Evolutionary conservation across 1,139 yeast genomes (phyloP).

Genomic region (Kodamaea arcana): DNA sequence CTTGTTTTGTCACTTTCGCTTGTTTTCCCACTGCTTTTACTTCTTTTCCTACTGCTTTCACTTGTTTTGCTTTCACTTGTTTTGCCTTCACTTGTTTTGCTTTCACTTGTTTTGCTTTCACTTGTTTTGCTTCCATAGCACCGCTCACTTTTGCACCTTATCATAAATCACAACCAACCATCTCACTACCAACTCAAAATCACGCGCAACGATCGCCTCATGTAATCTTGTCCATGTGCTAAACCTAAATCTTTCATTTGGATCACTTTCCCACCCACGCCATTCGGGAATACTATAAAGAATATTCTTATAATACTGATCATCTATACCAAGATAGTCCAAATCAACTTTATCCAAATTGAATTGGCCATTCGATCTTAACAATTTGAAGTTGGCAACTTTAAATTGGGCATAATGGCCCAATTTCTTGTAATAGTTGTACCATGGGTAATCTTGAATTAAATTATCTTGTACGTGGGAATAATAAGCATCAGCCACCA

Average conservation of each 20-base stretch:
- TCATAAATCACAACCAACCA: conserved; percentile 29
- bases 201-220: conserved; percentile 19
- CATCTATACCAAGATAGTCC: conserved; percentile 16
- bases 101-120: too few relatives aligned
- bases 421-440: conserved; percentile 53
- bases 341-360: conserved; percentile 22
- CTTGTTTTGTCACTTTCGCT: too few relatives aligned
- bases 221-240: conserved; percentile 25
- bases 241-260: conserved; percentile 11
- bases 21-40: too few relatives aligned
- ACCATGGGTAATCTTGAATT: conserved; percentile 68
- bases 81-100: too few relatives aligned
- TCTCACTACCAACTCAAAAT: conserved; percentile 25
- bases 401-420: conserved; percentile 56
- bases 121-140: too few relatives aligned
- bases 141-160: too few relatives aligned
- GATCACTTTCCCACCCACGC: conserved; percentile 6
- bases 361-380: conserved; percentile 42
- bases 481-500: conserved; percentile 31
- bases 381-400: conserved; percentile 49
- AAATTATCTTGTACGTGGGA: conserved; percentile 43
- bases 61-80: too few relatives aligned
- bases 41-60: too few relatives aligned
- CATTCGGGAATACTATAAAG: conserved; percentile 22
- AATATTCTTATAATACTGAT: conserved; percentile 22